Percentiles rank a stretch among this genome's conserved stretches.
Conservation (phyloP, 2,329 filamentous ascomycete species). For the Aspergillus calidoustus region DNA sequence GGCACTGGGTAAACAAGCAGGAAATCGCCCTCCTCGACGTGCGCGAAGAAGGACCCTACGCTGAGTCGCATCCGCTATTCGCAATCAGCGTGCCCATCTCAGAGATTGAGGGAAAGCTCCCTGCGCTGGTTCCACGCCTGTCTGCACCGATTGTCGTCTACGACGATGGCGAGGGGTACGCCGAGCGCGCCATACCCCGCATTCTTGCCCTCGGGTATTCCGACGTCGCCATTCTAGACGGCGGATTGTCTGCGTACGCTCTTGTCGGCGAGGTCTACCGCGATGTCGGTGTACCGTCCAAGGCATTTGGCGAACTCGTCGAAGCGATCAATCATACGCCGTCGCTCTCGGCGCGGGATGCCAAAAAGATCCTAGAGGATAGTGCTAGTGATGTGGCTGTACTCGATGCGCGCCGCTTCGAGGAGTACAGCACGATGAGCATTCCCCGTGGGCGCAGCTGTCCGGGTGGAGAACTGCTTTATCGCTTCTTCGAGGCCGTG, state of each 20-base stretch:
- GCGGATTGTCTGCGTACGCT: background rate
- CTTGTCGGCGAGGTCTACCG: conserved; percentile 4
- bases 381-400: background rate
- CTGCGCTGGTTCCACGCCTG: background rate
- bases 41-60: conserved; percentile 4
- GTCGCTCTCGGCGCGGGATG: background rate
- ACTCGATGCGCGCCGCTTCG: conserved; percentile 8
- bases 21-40: conserved; percentile 13
- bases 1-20: background rate
- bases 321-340: conserved; percentile 8
- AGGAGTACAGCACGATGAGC: conserved; percentile 8
- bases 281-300: conserved; percentile 1
- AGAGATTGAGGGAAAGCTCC: conserved; percentile 1
- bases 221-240: background rate
- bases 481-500: conserved; percentile 9
- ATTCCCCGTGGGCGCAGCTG: conserved; percentile 4
- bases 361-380: background rate
- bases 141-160: conserved; percentile 5
- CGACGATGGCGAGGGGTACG: conserved; percentile 1
- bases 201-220: background rate
- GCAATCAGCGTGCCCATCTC: conserved; percentile 5
- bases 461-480: conserved; percentile 2
- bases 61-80: conserved; percentile 6
- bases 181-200: background rate
- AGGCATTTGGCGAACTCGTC: conserved; percentile 8